Evolutionary conservation across 225 moss, liverwort and hornwort genomes (phyloP).

Genomic region (Polytrichum formosum): DNA sequence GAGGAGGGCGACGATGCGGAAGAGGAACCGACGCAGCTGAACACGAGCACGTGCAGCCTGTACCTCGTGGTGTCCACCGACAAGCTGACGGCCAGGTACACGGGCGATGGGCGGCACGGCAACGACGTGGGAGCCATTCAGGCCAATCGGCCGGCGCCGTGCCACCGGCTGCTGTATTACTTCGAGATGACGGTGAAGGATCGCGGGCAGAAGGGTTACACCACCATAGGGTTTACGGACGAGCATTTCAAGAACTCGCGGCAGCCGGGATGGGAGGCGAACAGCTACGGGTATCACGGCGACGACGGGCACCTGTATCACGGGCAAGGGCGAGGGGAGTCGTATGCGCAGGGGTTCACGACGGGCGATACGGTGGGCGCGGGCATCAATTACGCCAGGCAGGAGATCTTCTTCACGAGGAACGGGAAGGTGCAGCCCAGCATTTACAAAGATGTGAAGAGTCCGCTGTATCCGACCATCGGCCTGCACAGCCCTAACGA

Average conservation of each 20-base stretch:
- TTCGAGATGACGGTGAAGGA: slow-evolving; percentile 88
- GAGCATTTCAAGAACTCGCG: slow-evolving; percentile 92
- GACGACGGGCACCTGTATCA: slow-evolving; percentile 90
- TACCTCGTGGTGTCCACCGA: slow-evolving; percentile 85
- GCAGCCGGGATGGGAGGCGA: slow-evolving; percentile 95
- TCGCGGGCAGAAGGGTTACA: slow-evolving; percentile 73
- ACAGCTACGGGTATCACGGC: slow-evolving; percentile 87
- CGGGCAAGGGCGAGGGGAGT: slow-evolving; percentile 57
- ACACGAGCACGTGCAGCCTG: slow-evolving; percentile 81
- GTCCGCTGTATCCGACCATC: slow-evolving; percentile 74
- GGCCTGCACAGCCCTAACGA: slow-evolving; percentile 90
- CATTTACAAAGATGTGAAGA: slow-evolving; percentile 70
- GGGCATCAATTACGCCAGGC: slow-evolving; percentile 91
- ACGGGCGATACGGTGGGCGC: slow-evolving; percentile 91
- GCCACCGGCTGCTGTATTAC: slow-evolving; percentile 82
- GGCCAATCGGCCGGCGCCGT: slow-evolving; percentile 78
- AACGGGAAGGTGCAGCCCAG: slow-evolving; percentile 75
- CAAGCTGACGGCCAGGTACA: slow-evolving; percentile 83
- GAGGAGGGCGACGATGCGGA: slow-evolving; percentile 65
- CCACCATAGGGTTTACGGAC: slow-evolving; percentile 88
- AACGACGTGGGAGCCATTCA: slow-evolving; percentile 95
- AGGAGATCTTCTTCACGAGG: slow-evolving; percentile 90
- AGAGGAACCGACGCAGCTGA: slow-evolving; percentile 81
- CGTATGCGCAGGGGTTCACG: slow-evolving; percentile 68
- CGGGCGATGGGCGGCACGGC: slow-evolving; percentile 61